phyloP scores from a whole-genome alignment of 2,329 filamentous ascomycete species.

The Sporothrix brasiliensis region DNA sequence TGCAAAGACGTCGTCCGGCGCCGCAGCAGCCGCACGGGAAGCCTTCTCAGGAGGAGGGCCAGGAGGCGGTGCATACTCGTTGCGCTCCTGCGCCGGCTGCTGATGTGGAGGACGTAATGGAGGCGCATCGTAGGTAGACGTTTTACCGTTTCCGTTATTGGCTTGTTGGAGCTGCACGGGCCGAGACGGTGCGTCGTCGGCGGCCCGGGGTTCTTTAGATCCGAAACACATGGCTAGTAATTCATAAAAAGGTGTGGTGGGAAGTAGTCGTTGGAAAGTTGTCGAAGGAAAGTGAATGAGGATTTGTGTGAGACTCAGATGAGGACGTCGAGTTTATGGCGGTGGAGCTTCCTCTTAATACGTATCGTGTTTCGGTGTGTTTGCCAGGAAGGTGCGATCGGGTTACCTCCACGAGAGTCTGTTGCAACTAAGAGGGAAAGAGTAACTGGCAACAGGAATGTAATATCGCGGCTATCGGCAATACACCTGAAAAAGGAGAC shows the following conservation, averaged over 20 bases:
- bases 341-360: background rate
- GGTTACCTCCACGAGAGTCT: background rate
- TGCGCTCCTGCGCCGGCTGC: background rate
- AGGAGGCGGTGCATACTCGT: conserved; percentile 34
- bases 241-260: background rate
- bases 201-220: conserved; percentile 29
- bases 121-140: background rate
- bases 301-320: background rate
- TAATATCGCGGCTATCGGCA: background rate
- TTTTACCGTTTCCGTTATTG: background rate
- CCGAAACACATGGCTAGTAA: conserved; percentile 36
- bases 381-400: background rate
- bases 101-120: conserved; percentile 20
- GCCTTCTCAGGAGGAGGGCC: background rate
- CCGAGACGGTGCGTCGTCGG: conserved; percentile 6
- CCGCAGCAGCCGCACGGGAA: background rate
- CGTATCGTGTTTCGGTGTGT: background rate
- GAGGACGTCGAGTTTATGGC: too few species aligned
- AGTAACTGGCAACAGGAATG: background rate
- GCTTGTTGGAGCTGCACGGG: conserved; percentile 13
- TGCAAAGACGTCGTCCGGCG: conserved; percentile 29
- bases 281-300: too few species aligned
- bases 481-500: background rate
- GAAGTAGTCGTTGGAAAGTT: too few species aligned
- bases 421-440: background rate